Evolutionary conservation across 2,329 filamentous ascomycete species (phyloP).

Genomic region (Talaromyces marneffei): DNA sequence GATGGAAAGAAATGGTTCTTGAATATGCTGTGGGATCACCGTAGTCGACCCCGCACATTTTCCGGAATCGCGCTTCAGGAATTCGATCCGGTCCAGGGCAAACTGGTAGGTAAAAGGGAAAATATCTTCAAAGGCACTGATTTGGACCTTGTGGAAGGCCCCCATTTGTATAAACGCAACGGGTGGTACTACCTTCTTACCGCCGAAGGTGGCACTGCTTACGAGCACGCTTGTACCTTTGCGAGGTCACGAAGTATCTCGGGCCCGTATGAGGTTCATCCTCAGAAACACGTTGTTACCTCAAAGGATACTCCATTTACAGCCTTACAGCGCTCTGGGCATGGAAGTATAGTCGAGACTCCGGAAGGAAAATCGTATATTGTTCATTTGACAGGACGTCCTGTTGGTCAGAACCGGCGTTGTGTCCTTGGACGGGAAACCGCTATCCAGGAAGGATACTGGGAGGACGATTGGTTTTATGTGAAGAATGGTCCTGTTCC

Average conservation of each 20-base stretch:
- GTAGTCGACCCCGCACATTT: conserved; percentile 1
- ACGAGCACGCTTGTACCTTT: conserved; percentile 47
- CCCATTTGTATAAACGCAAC: conserved; percentile 47
- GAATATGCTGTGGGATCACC: conserved; percentile 15
- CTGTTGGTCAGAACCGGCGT: conserved; percentile 10
- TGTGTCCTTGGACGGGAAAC: conserved; percentile 15
- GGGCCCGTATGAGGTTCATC: conserved; percentile 43
- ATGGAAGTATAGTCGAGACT: conserved; percentile 14
- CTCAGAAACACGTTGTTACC: conserved; percentile 45
- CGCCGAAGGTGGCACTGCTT: conserved; percentile 47
- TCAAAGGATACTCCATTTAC: conserved; percentile 12
- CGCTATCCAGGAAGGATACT: conserved; percentile 13
- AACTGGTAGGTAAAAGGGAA: conserved; percentile 3
- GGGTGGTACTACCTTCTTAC: conserved; percentile 47
- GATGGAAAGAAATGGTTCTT: conserved; percentile 14
- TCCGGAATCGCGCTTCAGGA: conserved; percentile 13
- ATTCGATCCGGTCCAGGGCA: conserved; percentile 10
- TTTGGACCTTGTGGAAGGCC: conserved; percentile 38
- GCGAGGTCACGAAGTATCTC: conserved; percentile 42
- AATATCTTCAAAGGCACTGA: conserved; percentile 15
- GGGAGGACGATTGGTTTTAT: conserved; percentile 13
- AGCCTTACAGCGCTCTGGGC: conserved; percentile 12
- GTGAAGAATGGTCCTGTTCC: conserved; percentile 12
- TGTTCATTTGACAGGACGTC: conserved; percentile 13
- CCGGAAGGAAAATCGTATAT: conserved; percentile 9